Conservation (phyloP, 495 filamentous ascomycete genomes). For the Lichina pygmaea region DNA sequence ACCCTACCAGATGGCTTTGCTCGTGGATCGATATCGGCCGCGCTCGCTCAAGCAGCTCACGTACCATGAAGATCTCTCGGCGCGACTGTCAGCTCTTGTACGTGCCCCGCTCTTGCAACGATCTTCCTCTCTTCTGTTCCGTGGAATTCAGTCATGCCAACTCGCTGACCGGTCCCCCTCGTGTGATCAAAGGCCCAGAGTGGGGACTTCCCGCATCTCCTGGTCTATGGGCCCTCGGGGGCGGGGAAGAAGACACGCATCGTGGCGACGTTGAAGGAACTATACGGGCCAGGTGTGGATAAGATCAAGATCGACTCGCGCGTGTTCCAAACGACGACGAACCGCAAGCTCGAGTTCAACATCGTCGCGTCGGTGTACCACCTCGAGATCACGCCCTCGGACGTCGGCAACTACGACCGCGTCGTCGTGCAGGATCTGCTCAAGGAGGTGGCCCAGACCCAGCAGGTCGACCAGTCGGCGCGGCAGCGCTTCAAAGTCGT, state of each 20-base stretch:
- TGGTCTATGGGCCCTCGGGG: conserved; percentile 87
- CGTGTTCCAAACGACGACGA: conserved; percentile 81
- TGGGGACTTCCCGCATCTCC: conserved; percentile 88
- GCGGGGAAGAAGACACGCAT: conserved; percentile 96
- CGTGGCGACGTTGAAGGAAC: conserved; percentile 72
- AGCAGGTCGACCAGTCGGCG: conserved; percentile 77
- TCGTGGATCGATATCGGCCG: conserved; percentile 90
- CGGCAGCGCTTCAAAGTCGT: conserved; percentile 93
- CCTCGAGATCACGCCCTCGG: conserved; percentile 89
- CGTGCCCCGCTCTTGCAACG: conserved; percentile 5
- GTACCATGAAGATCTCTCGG: conserved; percentile 74
- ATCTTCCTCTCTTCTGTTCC: not conserved
- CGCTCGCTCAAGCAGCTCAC: conserved; percentile 60
- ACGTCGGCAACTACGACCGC: conserved; percentile 88
- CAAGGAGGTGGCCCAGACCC: conserved; percentile 94
- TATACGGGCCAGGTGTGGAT: conserved; percentile 78
- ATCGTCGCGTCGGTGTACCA: conserved; percentile 91
- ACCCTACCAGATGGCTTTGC: conserved; percentile 32
- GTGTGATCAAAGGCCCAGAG: conserved; percentile 45
- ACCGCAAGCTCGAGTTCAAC: conserved; percentile 96
- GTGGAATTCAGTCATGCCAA: not conserved
- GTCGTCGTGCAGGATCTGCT: conserved; percentile 88
- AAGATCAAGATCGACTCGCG: conserved; percentile 95
- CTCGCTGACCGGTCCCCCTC: not conserved
- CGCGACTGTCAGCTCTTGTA: conserved; percentile 68